Conservation (phyloP, 352 stramenopile species). For the Pythium rhizo-oryzae region DNA sequence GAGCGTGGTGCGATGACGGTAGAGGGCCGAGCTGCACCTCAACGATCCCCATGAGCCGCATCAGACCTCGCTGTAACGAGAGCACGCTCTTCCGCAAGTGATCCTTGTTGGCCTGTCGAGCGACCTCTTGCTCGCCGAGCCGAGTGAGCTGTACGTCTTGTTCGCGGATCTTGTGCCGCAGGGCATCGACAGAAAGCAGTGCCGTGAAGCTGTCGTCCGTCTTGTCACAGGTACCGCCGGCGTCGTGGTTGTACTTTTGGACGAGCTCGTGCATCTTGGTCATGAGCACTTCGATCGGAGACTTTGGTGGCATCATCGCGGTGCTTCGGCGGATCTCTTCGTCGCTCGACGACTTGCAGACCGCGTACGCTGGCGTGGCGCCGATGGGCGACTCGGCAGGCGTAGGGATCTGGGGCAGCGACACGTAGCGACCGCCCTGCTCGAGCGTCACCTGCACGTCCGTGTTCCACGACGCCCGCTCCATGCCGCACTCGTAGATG, state of each 20-base stretch:
- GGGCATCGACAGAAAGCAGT: slow-evolving; percentile 7
- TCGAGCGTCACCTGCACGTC: too few species aligned
- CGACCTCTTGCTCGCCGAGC: slow-evolving; percentile 38
- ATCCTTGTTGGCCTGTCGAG: slow-evolving; percentile 43
- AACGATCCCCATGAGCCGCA: too few species aligned
- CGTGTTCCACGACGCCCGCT: too few species aligned
- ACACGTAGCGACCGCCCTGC: too few species aligned
- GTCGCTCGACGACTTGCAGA: too few species aligned
- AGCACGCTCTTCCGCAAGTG: slow-evolving; percentile 66
- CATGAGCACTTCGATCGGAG: slow-evolving; percentile 52
- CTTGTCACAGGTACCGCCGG: not conserved
- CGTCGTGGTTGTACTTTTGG: slow-evolving; percentile 44
- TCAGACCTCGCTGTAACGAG: slow-evolving; percentile 72
- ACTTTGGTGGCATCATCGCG: slow-evolving; percentile 26
- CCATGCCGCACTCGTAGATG: too few species aligned
- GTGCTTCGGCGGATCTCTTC: slow-evolving; percentile 3
- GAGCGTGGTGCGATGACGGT: not conserved
- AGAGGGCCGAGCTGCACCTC: slow-evolving; percentile 42
- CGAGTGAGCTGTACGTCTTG: slow-evolving; percentile 38
- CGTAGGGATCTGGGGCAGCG: too few species aligned
- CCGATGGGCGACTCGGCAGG: too few species aligned
- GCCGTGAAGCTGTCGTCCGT: not conserved
- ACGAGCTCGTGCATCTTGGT: slow-evolving; percentile 63
- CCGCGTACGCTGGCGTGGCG: too few species aligned
- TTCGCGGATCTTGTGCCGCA: slow-evolving; percentile 32